phyloP scores from a whole-genome alignment of 2,329 filamentous ascomycete genomes.

The Cercospora beticola region DNA sequence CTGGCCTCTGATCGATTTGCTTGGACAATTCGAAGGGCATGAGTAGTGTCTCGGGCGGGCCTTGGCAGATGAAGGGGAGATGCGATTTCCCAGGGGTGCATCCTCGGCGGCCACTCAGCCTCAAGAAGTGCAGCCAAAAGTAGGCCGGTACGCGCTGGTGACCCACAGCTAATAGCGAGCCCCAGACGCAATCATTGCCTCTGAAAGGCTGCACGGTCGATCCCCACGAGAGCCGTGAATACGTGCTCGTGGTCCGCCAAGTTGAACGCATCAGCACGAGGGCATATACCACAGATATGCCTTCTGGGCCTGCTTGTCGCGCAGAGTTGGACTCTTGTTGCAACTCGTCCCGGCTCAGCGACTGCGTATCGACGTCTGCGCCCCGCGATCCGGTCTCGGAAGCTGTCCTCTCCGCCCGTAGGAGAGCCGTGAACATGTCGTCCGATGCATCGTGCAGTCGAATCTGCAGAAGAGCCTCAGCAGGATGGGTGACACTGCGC shows the following conservation, averaged over 20 bases:
- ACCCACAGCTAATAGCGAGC: background rate
- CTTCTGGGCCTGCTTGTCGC: background rate
- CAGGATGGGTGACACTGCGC: background rate
- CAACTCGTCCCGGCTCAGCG: background rate
- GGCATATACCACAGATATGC: background rate
- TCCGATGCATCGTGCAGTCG: background rate
- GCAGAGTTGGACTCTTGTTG: background rate
- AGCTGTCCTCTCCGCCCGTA: background rate
- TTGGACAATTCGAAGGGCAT: background rate
- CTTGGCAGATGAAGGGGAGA: slow-evolving; percentile 7
- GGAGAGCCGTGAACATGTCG: background rate
- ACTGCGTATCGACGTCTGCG: background rate
- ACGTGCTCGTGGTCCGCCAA: background rate
- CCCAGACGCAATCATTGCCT: slow-evolving; percentile 10
- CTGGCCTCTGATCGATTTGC: background rate
- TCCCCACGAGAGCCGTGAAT: background rate
- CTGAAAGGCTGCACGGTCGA: background rate
- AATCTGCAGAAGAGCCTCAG: background rate
- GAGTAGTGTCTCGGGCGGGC: background rate
- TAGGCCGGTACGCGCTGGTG: background rate
- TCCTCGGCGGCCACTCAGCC: background rate
- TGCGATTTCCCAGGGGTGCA: background rate
- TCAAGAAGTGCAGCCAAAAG: background rate
- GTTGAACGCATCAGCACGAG: background rate
- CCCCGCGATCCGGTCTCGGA: background rate